Evolutionary conservation across 345 rosid genomes (phyloP), one percentile per base, ranked within the genome.

Genomic region (Syzygium jambos): DNA sequence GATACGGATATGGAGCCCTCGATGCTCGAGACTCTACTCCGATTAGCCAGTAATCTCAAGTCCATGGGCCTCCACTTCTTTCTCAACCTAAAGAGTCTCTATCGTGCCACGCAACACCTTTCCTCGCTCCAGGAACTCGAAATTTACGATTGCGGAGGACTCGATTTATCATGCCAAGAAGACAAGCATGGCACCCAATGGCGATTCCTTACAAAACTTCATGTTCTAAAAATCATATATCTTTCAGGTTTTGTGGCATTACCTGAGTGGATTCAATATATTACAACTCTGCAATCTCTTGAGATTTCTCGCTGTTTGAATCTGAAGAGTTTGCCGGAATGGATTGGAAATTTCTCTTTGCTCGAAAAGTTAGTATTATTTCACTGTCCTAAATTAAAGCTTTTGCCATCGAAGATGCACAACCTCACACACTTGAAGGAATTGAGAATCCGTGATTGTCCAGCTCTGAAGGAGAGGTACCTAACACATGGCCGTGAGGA

Each of bases 381-480:
- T n/a, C 0, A 13, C 1, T n/a, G 73, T n/a, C 0, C 0, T 13
- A 1, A 0, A 0, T 61, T n/a, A 13, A 1, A 1, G 4, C 0
- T 0, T 13, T 3, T 61, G 6, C 1, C 4, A 61, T 61, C 0
- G 1, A 9, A 13, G 0, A 61, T 0, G 4, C 0, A 1, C 10
- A 61, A n/a, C 38, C 19, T n/a, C 19, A 12, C 34, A 13, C 2
- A 2, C 4, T 61, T 61, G 19, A 61, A n/a, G 34, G 9, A 61
- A 61, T 3, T 1, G 19, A 5, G 9, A n/a, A n/a, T n/a, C 2
- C 0, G 0, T n/a, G 0, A 0, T 5, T 61, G 34, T n/a, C 73
- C 34, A 1, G 0, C 0, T 0, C 9, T 61, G 4, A 2, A 61
- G 3, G 4, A 61, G 73, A 21, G 11, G 2, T 23, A 27, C n/a